Evolutionary conservation across 2,329 filamentous ascomycete species (phyloP).

Genomic region (Alternaria solani): DNA sequence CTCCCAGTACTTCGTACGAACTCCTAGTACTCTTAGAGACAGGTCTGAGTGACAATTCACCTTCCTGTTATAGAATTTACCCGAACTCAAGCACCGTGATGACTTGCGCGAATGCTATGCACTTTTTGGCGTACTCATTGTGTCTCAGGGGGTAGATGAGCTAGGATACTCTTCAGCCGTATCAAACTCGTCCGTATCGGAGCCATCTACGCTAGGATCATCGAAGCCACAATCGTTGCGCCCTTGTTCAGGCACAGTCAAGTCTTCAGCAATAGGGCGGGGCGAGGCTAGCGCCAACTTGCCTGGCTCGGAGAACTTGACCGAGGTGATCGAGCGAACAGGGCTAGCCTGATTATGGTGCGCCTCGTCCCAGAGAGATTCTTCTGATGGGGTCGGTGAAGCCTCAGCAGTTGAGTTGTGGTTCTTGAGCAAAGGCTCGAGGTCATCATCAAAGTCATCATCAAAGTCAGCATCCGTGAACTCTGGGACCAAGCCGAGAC

Average conservation of each 20-base stretch:
- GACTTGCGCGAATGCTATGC: not conserved
- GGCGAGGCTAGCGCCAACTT: conserved; percentile 2
- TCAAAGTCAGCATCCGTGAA: not conserved
- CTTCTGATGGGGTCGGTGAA: not conserved
- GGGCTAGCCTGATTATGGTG: not conserved
- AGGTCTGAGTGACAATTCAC: not conserved
- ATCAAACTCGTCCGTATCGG: not conserved
- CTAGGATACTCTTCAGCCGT: not conserved
- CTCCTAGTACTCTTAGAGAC: not conserved
- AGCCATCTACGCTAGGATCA: not conserved
- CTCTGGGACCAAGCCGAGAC: not conserved
- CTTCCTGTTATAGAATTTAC: not conserved
- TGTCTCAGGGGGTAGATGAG: not conserved
- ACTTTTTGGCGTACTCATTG: not conserved
- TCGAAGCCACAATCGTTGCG: not conserved
- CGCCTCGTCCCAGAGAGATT: not conserved
- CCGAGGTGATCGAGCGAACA: not conserved
- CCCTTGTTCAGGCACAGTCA: not conserved
- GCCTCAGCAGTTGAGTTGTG: not conserved
- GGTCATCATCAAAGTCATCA: not conserved
- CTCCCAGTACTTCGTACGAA: not conserved
- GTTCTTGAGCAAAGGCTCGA: not conserved
- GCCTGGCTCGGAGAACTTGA: conserved; percentile 3
- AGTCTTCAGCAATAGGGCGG: not conserved
- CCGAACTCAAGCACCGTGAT: not conserved